Evolutionary conservation across 2,329 filamentous ascomycete species (phyloP).

Genomic region (Colletotrichum orchidophilum): DNA sequence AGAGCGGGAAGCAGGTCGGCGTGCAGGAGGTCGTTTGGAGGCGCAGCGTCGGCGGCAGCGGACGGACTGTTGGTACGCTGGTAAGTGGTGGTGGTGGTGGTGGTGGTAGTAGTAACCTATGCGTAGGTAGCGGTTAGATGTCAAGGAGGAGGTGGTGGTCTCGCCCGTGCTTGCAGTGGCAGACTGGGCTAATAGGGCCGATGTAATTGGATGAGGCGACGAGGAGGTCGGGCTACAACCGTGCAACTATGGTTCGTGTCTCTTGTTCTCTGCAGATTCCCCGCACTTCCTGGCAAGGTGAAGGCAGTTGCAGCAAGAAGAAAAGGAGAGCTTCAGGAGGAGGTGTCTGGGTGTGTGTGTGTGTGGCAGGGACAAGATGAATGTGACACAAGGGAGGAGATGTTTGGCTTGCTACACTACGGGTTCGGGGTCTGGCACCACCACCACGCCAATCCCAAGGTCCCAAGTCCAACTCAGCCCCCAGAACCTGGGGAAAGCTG

Average conservation of each 20-base stretch:
- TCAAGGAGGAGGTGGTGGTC: conserved; percentile 15
- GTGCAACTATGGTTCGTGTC: conserved; percentile 21
- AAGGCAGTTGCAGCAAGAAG: conserved; percentile 14
- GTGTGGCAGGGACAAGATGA: conserved; percentile 24
- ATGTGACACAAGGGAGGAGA: conserved; percentile 27
- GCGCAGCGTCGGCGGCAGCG: conserved; percentile 5
- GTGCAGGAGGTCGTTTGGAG: conserved; percentile 8
- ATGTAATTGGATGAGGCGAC: conserved; percentile 27
- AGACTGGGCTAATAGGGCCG: conserved; percentile 25
- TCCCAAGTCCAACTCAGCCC: conserved; percentile 2
- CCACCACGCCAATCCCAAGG: conserved; percentile 17
- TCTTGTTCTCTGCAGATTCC: conserved; percentile 18
- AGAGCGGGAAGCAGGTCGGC: conserved; percentile 31
- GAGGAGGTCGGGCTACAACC: conserved; percentile 27
- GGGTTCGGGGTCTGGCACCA: conserved; percentile 23
- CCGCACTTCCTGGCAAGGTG: conserved; percentile 21
- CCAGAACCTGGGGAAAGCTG: conserved; percentile 33
- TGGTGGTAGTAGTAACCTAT: conserved; percentile 10
- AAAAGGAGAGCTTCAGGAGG: conserved; percentile 29
- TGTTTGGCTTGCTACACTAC: conserved; percentile 18
- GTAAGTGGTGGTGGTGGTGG: background rate
- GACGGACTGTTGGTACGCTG: background rate
- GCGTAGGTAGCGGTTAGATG: conserved; percentile 7
- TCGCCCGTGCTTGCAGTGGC: conserved; percentile 21
- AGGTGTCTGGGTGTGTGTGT: conserved; percentile 12